Percentiles rank a stretch among this genome's conserved stretches.
Conservation (phyloP, 2,329 filamentous ascomycete genomes). For the Fonsecaea multimorphosa region DNA sequence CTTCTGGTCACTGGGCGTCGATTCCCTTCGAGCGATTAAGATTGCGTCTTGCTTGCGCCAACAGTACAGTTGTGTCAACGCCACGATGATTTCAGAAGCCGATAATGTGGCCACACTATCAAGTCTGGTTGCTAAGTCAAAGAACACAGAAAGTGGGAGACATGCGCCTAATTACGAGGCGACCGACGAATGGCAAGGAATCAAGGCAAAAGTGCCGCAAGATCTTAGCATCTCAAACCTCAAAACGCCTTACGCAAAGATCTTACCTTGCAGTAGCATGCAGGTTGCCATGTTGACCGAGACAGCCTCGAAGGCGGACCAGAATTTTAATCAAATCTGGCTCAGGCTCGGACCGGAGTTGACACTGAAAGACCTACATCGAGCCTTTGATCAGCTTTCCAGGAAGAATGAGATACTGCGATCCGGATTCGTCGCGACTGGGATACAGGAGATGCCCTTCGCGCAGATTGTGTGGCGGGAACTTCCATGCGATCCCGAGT, state of each 20-base stretch:
- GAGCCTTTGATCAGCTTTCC: constrained; percentile 59
- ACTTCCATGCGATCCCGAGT: constrained; percentile 43
- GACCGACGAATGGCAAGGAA: constrained; percentile 25
- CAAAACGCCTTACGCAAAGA: constrained; percentile 42
- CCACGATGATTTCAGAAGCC: constrained; percentile 67
- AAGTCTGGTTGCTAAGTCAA: constrained; percentile 7
- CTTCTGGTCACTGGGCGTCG: constrained; percentile 65
- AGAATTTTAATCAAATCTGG: constrained; percentile 81
- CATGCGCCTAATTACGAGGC: constrained; percentile 7
- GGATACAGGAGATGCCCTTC: constrained; percentile 55
- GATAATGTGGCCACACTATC: constrained; percentile 50
- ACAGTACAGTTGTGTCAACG: constrained; percentile 61
- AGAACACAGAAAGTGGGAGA: background rate
- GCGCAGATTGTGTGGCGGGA: constrained; percentile 69
- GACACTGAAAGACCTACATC: constrained; percentile 49
- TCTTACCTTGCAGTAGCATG: constrained; percentile 71
- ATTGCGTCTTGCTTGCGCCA: constrained; percentile 69
- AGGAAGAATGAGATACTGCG: constrained; percentile 70
- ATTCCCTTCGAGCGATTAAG: constrained; percentile 69
- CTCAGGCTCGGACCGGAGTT: constrained; percentile 59
- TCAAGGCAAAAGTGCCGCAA: constrained; percentile 10
- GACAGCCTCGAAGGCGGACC: constrained; percentile 62
- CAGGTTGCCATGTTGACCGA: constrained; percentile 83
- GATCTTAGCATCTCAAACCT: background rate
- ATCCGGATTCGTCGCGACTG: constrained; percentile 70